Percentiles rank a stretch among this genome's conserved stretches.
Evolutionary conservation across 805 yeast species (phyloP).

Genomic region (Millerago galiae): DNA sequence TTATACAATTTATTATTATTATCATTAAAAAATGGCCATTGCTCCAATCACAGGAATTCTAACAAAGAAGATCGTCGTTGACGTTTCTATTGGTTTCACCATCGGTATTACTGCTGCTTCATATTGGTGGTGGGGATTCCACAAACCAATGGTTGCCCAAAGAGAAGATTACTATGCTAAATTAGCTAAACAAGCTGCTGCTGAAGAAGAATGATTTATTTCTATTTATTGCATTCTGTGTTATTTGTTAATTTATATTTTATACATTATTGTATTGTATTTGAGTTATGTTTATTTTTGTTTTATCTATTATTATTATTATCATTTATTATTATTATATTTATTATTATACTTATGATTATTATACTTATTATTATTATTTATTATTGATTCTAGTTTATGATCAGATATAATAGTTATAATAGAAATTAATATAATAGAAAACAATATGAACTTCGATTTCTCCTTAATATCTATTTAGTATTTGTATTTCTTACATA

Average conservation of each 20-base stretch:
- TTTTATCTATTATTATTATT: too few relatives aligned
- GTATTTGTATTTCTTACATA: neutral
- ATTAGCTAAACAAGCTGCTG: constrained; percentile 16
- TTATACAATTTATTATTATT: neutral
- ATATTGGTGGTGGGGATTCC: constrained; percentile 83
- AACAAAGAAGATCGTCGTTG: constrained; percentile 74
- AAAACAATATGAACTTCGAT: too few relatives aligned
- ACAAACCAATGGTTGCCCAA: constrained; percentile 61
- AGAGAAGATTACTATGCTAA: constrained; percentile 76
- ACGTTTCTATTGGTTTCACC: constrained; percentile 63
- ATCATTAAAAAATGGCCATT: constrained; percentile 48
- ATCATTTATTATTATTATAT: too few relatives aligned
- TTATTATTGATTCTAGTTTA: too few relatives aligned
- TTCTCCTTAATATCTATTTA: too few relatives aligned
- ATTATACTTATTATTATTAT: too few relatives aligned
- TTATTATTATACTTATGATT: too few relatives aligned
- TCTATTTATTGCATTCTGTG: neutral
- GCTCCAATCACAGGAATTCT: constrained; percentile 84
- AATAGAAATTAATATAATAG: too few relatives aligned
- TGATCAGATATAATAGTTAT: too few relatives aligned
- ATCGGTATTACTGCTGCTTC: constrained; percentile 58
- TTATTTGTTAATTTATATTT: too few relatives aligned
- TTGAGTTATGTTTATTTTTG: too few relatives aligned
- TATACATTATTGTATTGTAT: neutral
- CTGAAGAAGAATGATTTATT: constrained; percentile 11